Conservation (phyloP, 2,329 filamentous ascomycete genomes). For the Canariomyces notabilis region DNA sequence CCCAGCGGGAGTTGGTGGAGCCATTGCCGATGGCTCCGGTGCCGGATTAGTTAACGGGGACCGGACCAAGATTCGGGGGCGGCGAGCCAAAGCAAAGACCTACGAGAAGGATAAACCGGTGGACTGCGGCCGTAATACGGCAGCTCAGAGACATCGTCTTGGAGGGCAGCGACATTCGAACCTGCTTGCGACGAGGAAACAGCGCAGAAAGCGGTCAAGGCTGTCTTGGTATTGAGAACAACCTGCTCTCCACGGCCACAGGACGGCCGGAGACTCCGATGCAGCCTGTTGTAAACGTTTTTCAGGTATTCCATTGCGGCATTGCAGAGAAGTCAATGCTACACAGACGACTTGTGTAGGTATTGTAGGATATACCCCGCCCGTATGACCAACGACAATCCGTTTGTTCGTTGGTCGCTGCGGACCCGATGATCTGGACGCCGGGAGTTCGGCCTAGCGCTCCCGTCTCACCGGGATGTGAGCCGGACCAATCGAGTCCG, state of each 20-base stretch:
- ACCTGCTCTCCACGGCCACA: slow-evolving; percentile 2
- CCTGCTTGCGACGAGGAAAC: slow-evolving; percentile 7
- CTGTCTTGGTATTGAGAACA: slow-evolving; percentile 16
- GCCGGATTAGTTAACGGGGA: slow-evolving; percentile 4
- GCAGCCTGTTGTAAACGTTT: slow-evolving; percentile 9
- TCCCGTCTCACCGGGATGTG: background rate
- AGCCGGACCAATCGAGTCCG: background rate
- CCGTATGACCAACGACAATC: background rate
- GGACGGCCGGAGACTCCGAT: background rate
- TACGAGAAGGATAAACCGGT: slow-evolving; percentile 32
- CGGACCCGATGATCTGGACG: background rate
- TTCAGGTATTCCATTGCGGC: slow-evolving; percentile 12
- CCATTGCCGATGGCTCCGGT: slow-evolving; percentile 27
- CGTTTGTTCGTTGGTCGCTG: background rate
- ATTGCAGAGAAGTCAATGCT: too few relatives aligned
- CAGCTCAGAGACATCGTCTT: slow-evolving; percentile 24
- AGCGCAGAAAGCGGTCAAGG: slow-evolving; percentile 13
- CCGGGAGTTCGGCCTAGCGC: background rate
- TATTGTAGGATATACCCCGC: background rate
- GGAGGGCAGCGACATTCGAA: background rate
- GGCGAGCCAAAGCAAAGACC: slow-evolving; percentile 5
- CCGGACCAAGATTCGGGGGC: background rate
- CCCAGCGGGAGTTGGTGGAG: slow-evolving; percentile 29
- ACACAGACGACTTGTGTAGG: background rate
- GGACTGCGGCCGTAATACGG: slow-evolving; percentile 34